These are phyloP conservation scores for Ogataea pini DNA, from an alignment of 805 yeast genomes.

Conservation along the genomic window DNA sequence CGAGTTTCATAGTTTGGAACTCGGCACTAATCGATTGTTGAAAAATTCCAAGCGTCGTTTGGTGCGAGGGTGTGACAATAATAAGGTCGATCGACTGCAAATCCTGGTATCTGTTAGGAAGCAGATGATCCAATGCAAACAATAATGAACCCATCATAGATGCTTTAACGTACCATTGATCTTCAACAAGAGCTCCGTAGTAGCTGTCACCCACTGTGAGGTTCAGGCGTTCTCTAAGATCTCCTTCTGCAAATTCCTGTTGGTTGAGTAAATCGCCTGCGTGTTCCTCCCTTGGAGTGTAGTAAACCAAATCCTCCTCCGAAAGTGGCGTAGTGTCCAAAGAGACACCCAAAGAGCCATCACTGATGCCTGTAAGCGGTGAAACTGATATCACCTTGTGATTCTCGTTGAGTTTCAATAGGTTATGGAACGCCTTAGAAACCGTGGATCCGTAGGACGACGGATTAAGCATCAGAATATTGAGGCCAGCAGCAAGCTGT, in stretches of 20 bases:
- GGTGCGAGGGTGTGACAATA: conserved; percentile 49
- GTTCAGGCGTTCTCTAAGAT: conserved; percentile 13
- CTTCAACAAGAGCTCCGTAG: conserved; percentile 16
- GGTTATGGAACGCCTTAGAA: conserved; percentile 23
- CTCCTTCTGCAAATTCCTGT: conserved; percentile 1
- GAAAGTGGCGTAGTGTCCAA: conserved; percentile 18
- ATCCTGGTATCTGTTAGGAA: conserved; percentile 41
- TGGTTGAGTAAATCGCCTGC: conserved; percentile 6
- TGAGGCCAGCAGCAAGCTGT: conserved; percentile 12
- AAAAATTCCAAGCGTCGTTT: conserved; percentile 42
- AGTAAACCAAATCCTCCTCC: conserved; percentile 15
- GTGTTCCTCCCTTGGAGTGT: conserved; percentile 5
- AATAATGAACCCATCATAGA: conserved; percentile 46
- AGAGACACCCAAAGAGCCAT: conserved; percentile 6
- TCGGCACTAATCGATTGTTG: conserved; percentile 22
- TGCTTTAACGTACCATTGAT: conserved; percentile 50
- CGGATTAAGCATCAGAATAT: conserved; percentile 25
- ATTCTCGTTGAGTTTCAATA: conserved; percentile 10
- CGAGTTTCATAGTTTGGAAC: conserved; percentile 24
- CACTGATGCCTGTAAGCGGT: conserved; percentile 18
- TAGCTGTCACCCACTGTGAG: conserved; percentile 24
- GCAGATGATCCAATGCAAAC: conserved; percentile 44
- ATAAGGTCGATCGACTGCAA: conserved; percentile 43
- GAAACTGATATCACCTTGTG: conserved; percentile 26
- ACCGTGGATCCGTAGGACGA: conserved; percentile 27